phyloP scores from a whole-genome alignment of 1,284 basidiomycete genomes.

The Agroathelia rolfsii region DNA sequence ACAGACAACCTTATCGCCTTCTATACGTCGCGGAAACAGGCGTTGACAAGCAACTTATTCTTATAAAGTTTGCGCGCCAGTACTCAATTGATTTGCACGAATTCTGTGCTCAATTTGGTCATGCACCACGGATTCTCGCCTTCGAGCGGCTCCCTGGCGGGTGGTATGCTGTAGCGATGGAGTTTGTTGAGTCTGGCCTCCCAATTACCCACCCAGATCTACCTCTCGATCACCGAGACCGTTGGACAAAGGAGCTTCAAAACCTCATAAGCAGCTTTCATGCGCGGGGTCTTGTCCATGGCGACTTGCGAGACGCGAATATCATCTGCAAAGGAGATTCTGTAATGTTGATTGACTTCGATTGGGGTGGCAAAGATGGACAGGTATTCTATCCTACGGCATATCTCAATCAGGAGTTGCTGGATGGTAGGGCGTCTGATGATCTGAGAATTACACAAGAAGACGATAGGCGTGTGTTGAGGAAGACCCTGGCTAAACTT shows the following conservation, averaged over 20 bases:
- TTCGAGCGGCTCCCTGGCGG: conserved; percentile 16
- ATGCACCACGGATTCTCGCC: conserved; percentile 14
- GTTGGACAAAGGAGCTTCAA: too few relatives aligned
- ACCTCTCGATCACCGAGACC: too few relatives aligned
- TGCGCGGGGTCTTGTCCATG: conserved; percentile 4
- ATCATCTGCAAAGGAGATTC: too few relatives aligned
- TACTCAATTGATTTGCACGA: conserved; percentile 13
- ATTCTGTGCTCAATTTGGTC: conserved; percentile 11
- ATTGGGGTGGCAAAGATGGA: background rate
- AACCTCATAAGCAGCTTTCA: too few relatives aligned
- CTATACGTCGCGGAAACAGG: too few relatives aligned
- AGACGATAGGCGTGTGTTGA: conserved; percentile 2
- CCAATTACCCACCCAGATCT: too few relatives aligned
- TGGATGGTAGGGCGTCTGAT: background rate
- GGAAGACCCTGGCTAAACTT: too few relatives aligned
- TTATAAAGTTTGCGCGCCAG: conserved; percentile 13
- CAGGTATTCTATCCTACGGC: background rate
- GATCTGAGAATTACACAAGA: background rate
- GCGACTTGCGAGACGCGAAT: conserved; percentile 6
- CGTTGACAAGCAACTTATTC: too few relatives aligned
- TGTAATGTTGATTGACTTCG: conserved; percentile 3
- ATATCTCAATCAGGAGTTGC: background rate
- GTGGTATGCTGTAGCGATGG: conserved; percentile 17
- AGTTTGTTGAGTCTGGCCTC: too few relatives aligned
- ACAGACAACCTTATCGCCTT: too few relatives aligned